Evolutionary conservation across 2,329 filamentous ascomycete species (phyloP), one percentile per base, ranked within the genome.

Genomic region (Fonsecaea erecta): DNA sequence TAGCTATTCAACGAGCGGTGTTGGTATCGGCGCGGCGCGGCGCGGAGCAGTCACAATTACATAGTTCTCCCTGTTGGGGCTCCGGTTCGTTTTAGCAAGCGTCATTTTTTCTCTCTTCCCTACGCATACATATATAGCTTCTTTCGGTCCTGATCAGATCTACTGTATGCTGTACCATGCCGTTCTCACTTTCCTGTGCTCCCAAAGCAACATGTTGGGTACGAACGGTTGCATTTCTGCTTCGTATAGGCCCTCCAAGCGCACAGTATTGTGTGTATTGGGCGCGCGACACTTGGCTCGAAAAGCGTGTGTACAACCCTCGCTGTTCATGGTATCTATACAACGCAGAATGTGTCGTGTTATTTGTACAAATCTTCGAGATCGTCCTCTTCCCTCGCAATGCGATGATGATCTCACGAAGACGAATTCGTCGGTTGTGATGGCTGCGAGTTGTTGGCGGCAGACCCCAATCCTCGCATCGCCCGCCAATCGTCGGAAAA

Each of bases 401-500:
- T 21, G 40, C 18, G 9, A 24, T 46, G 18, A 24, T 24, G 18
- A 21, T 46, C n/a, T 48, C n/a, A 58, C 30, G 32, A 28, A 46
- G 55, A 51, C 24, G 55, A n/a, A 24, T 28, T 26, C 37, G 55
- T 30, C 16, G 35, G 35, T 32, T 40, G 35, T n/a, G 24, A n/a
- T 14, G 55, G 28, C 24, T 52, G 57, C 30, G 12, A 21, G 14
- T 24, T 34, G 57, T 28, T 14, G 16, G 8, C 21, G n/a, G 26
- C 24, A 3, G 28, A 30, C 28, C 18, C 57, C 34, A 48, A 37
- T 12, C 63, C 63, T 24, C 65, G 32, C 64, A 67, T 63, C 24
- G 59, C 68, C 11, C 60, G 63, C 32, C 30, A 46, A 37, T 68
- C 57, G 32, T 52, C 51, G 9, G 52, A 46, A 18, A 82, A 62